Evolutionary conservation across 2,329 filamentous ascomycete genomes (phyloP).

Genomic region (Colletotrichum eremochloae): DNA sequence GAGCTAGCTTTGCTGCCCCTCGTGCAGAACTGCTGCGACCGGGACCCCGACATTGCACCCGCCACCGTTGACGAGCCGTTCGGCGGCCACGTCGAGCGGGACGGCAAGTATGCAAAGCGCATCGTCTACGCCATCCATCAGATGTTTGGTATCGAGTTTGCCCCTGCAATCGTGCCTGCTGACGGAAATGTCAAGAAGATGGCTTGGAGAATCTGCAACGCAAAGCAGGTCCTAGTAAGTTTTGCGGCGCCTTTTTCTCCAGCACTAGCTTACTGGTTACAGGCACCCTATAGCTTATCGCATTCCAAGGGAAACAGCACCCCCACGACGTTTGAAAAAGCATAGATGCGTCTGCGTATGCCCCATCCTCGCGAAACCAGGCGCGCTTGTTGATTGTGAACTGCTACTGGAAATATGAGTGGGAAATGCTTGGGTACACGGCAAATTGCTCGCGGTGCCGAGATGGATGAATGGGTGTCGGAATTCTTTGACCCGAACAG

Average conservation of each 20-base stretch:
- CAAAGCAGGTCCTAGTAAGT: constrained; percentile 92
- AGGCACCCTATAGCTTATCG: constrained; percentile 82
- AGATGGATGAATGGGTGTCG: constrained; percentile 11
- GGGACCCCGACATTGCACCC: constrained; percentile 91
- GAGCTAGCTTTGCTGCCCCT: constrained; percentile 85
- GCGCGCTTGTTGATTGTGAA: constrained; percentile 15
- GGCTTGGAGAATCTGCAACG: constrained; percentile 94
- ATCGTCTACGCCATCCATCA: constrained; percentile 95
- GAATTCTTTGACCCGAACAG: constrained; percentile 29
- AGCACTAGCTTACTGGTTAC: constrained; percentile 32
- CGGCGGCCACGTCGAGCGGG: constrained; percentile 85
- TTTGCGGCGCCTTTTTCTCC: neutral
- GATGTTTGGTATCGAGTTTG: constrained; percentile 98
- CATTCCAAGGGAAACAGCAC: constrained; percentile 73
- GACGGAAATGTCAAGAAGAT: constrained; percentile 92
- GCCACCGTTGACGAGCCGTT: constrained; percentile 84
- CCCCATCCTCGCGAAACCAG: neutral
- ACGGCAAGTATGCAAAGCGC: constrained; percentile 88
- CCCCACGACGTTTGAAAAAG: constrained; percentile 47
- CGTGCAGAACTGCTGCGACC: constrained; percentile 92
- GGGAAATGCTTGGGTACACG: constrained; percentile 9
- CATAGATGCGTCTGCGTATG: neutral
- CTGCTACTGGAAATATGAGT: neutral
- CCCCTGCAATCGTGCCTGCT: constrained; percentile 89
- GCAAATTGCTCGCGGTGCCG: constrained; percentile 6